Conservation (phyloP, 768 basidiomycete species). For the Lactarius evosmus region DNA sequence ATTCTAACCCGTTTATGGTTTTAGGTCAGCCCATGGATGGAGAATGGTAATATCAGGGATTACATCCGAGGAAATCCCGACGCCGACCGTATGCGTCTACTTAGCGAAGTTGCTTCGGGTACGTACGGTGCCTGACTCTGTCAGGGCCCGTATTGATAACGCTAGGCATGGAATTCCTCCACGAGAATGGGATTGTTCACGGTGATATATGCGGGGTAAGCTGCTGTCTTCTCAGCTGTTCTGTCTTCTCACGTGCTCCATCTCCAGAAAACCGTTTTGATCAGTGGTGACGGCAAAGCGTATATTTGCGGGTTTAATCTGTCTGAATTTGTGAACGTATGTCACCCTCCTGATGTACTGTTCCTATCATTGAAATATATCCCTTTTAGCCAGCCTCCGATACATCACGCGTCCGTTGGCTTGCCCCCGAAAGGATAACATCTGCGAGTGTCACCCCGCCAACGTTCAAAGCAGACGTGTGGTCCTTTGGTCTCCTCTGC, state of each 20-base stretch:
- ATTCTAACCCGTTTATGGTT: neutral
- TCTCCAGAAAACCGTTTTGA: slow-evolving; percentile 44
- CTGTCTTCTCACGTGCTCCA: neutral
- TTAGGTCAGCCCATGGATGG: slow-evolving; percentile 48
- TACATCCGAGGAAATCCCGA: slow-evolving; percentile 37
- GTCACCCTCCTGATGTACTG: neutral
- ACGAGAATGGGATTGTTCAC: slow-evolving; percentile 26
- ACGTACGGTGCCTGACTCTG: slow-evolving; percentile 10
- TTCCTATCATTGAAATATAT: neutral
- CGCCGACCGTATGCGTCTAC: slow-evolving; percentile 39
- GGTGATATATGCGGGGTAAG: slow-evolving; percentile 31
- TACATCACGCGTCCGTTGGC: slow-evolving; percentile 14
- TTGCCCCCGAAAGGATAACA: slow-evolving; percentile 18
- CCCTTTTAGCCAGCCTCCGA: slow-evolving; percentile 32
- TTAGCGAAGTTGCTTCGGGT: slow-evolving; percentile 41
- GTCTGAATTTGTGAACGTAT: slow-evolving; percentile 29
- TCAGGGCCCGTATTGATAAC: slow-evolving; percentile 17
- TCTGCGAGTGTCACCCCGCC: neutral
- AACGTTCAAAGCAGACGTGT: slow-evolving; percentile 14
- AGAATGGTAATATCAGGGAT: slow-evolving; percentile 39
- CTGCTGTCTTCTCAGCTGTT: neutral
- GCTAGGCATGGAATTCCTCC: slow-evolving; percentile 19
- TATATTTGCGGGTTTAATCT: slow-evolving; percentile 47
- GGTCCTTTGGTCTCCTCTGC: slow-evolving; percentile 23
- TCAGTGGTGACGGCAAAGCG: slow-evolving; percentile 40